A percentile compares a stretch with the other conserved stretches of the same genome.
Evolutionary conservation across 768 basidiomycete species (phyloP).

Genomic region (Agrocybe praecox): DNA sequence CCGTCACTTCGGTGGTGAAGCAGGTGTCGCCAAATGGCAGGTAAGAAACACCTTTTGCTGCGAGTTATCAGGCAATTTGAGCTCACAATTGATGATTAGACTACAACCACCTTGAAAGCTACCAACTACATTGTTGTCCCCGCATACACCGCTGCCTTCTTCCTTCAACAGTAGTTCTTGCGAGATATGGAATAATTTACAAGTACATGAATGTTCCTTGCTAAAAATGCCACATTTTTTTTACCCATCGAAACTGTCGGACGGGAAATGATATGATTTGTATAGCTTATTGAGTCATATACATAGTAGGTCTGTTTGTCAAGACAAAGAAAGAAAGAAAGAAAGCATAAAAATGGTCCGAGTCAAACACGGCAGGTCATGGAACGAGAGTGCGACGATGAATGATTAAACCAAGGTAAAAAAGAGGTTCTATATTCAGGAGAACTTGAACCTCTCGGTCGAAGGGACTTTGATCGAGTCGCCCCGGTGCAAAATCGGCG

Average conservation of each 20-base stretch:
- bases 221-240: not conserved
- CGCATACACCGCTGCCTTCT: conserved; percentile 38
- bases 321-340: no score
- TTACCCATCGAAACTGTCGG: no score
- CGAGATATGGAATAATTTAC: not conserved
- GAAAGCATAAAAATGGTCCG: no score
- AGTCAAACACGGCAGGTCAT: no score
- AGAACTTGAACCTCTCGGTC: no score
- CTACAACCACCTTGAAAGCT: conserved; percentile 30
- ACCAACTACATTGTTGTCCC: conserved; percentile 36
- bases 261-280: no score
- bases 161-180: conserved; percentile 25
- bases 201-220: not conserved
- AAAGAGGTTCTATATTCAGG: no score
- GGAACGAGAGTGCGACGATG: no score
- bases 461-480: no score
- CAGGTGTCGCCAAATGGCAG: conserved; percentile 60
- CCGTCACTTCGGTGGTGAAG: conserved; percentile 56
- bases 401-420: no score
- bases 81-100: conserved; percentile 15
- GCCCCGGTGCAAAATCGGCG: not conserved
- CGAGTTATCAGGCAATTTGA: not conserved
- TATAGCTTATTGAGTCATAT: no score
- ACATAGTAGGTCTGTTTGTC: no score
- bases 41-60: conserved; percentile 24